Evolutionary conservation across 108 stramenopile genomes (phyloP), one percentile per base, ranked within the genome.

Genomic region (Cyclotella cryptica): DNA sequence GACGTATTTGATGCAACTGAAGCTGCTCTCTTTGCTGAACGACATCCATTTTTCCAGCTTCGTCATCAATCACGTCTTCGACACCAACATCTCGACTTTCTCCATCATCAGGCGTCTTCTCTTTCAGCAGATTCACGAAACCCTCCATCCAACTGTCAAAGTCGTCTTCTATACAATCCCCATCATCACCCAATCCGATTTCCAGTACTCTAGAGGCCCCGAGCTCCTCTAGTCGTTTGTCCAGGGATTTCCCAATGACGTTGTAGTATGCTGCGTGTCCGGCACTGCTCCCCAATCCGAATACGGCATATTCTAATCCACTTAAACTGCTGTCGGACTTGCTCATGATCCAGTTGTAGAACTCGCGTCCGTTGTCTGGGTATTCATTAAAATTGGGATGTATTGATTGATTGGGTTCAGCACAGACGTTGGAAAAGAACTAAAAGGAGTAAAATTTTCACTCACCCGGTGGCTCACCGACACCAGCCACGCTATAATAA

Each of bases 141-240:
- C 63, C 51, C 62, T 85, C 92, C 72, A 81, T 89, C 97, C 97
- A 98, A 22, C 77, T 77, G 77, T 97, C 98, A 77, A 95, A 97
- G 71, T 98, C 98, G 46, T 94, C 95, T 63, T 97, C 96, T 29
- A 98, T 83, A 52, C 90, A 87, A 55, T 84, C 88, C 47, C 95
- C 93, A 80, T 98, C 98, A 81, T 98, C 96, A 26, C 97, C 98
- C 54, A 95, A 75, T 12, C 93, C 95, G 49, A 94, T 66, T 30
- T 89, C 85, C 60, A 82, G 64, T 19, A 96, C 75, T 13, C 85
- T 75, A 10, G 65, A 60, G 10, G 84, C 96, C 22, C 97, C 97
- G 60, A 90, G 71, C 59, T 92, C 85, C 61, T 90, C 82, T 26
- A 98, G 71, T 62, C 85, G 77, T 77, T 64, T 29, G 73, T 97